Percentiles rank a stretch among this genome's conserved stretches.
Conservation (phyloP, 179 eudicot genomes). For the Camellia oleifera region DNA sequence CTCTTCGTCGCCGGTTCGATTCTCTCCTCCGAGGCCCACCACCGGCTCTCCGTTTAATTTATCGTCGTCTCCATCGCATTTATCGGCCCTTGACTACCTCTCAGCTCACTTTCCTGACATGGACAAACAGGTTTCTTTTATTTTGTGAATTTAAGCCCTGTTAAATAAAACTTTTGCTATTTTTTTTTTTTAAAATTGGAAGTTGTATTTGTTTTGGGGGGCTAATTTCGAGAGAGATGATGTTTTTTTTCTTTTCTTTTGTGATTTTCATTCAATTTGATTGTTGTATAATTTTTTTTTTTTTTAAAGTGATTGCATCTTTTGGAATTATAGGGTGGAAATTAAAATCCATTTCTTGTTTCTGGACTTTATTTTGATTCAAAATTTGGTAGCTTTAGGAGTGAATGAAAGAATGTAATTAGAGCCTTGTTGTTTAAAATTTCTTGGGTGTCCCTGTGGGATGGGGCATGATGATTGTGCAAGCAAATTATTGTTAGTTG, state of each 20-base stretch:
- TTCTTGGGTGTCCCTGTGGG: too few species aligned
- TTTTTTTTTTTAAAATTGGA: background rate
- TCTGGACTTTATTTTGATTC: background rate
- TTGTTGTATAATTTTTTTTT: background rate
- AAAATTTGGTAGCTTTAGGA: too few species aligned
- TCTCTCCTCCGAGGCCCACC: slow-evolving; percentile 38
- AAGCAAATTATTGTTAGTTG: too few species aligned
- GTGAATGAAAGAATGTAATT: too few species aligned
- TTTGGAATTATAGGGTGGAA: background rate
- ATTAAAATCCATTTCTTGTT: background rate
- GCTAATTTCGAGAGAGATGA: background rate
- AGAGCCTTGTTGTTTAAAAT: too few species aligned
- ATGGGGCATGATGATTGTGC: too few species aligned
- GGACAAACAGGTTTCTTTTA: slow-evolving; percentile 54
- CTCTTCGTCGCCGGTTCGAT: slow-evolving; percentile 35
- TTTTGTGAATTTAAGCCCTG: background rate
- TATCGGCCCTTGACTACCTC: slow-evolving; percentile 41
- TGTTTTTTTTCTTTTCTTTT: background rate
- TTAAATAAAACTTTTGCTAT: background rate
- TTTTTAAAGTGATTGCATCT: background rate
- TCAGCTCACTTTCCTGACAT: slow-evolving; percentile 58
- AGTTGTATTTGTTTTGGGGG: background rate
- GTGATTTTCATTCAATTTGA: background rate
- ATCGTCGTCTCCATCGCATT: slow-evolving; percentile 20
- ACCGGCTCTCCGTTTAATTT: slow-evolving; percentile 15